Evolutionary conservation across 2,329 filamentous ascomycete genomes (phyloP).

Genomic region (Diaporthe citrichinensis): DNA sequence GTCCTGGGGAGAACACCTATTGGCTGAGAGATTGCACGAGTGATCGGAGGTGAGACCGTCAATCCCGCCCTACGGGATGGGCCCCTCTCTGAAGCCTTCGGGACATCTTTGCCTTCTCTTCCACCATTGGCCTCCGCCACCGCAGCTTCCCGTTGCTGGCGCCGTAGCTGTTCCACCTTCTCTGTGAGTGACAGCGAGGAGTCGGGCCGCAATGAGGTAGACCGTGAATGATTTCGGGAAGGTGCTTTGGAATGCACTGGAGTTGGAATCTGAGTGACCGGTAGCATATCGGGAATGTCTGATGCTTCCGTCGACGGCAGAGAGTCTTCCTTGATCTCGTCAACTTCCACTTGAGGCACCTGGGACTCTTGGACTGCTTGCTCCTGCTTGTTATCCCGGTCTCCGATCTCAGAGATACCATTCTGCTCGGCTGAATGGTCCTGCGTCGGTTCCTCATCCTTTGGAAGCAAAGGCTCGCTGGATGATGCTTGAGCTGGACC

Average conservation of each 20-base stretch:
- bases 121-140: slow-evolving; percentile 49
- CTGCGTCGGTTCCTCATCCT: slow-evolving; percentile 14
- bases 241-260: slow-evolving; percentile 36
- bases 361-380: background rate
- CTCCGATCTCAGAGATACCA: background rate
- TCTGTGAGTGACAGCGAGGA: slow-evolving; percentile 55
- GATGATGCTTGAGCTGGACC: background rate
- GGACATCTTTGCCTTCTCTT: slow-evolving; percentile 40
- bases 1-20: slow-evolving; percentile 61
- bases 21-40: slow-evolving; percentile 68
- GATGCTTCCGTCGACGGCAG: slow-evolving; percentile 2
- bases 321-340: background rate
- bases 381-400: slow-evolving; percentile 5
- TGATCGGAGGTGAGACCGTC: slow-evolving; percentile 65
- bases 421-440: slow-evolving; percentile 13
- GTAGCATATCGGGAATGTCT: background rate
- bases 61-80: slow-evolving; percentile 61
- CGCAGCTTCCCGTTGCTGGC: slow-evolving; percentile 58
- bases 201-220: slow-evolving; percentile 35
- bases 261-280: slow-evolving; percentile 22
- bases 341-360: background rate
- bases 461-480: background rate
- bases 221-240: slow-evolving; percentile 40
- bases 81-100: slow-evolving; percentile 50
- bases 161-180: slow-evolving; percentile 66